phyloP scores from a whole-genome alignment of 2,329 filamentous ascomycete species.

The Achaetomium macrosporum region DNA sequence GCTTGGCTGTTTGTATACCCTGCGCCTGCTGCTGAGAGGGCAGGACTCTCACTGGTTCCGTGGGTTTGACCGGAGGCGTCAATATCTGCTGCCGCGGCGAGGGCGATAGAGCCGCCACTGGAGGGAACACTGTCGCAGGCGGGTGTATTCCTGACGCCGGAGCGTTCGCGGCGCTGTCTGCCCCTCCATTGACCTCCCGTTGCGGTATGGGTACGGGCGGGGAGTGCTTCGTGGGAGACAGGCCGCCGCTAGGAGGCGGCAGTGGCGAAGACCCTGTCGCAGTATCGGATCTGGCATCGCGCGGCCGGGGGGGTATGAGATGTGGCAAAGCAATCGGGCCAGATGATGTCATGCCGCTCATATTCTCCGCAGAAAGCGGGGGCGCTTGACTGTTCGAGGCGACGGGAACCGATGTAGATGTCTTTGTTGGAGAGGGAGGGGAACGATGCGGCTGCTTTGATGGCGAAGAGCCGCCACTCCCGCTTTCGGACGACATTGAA shows the following conservation, averaged over 20 bases:
- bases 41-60: constrained; percentile 29
- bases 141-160: constrained; percentile 25
- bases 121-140: constrained; percentile 48
- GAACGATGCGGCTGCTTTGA: constrained; percentile 23
- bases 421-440: constrained; percentile 27
- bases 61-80: constrained; percentile 54
- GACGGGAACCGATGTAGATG: constrained; percentile 16
- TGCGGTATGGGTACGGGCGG: constrained; percentile 34
- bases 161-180: constrained; percentile 16
- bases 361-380: constrained; percentile 10
- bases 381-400: constrained; percentile 14
- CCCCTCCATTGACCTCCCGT: constrained; percentile 26
- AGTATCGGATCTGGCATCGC: constrained; percentile 25
- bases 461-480: constrained; percentile 24
- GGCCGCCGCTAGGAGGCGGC: constrained; percentile 40
- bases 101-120: constrained; percentile 51
- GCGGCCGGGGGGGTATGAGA: constrained; percentile 26
- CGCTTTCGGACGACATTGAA: constrained; percentile 21
- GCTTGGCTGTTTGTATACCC: background rate
- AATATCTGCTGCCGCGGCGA: constrained; percentile 51
- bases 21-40: constrained; percentile 7
- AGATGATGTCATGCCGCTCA: constrained; percentile 22
- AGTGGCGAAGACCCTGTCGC: constrained; percentile 33
- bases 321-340: constrained; percentile 29
- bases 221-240: constrained; percentile 50